Conservation (phyloP, 148 eudicot species). For the Pharnaceum exiguum region DNA sequence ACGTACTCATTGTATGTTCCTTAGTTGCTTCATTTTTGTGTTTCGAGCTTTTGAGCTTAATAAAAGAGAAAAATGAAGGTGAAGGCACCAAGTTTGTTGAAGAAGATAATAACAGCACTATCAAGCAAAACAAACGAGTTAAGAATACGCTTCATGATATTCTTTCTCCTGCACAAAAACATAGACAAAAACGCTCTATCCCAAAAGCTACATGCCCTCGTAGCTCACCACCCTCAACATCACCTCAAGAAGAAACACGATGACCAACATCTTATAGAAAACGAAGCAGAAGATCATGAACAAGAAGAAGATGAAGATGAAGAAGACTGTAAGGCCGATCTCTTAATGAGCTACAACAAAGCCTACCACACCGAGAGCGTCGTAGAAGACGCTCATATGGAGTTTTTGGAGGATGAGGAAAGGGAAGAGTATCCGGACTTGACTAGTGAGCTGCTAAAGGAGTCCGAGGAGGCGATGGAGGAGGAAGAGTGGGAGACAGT, state of each 20-base stretch:
- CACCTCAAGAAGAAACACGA: constrained; percentile 13
- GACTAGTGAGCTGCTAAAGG: constrained; percentile 17
- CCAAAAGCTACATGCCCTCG: constrained; percentile 25
- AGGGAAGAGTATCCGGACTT: neutral
- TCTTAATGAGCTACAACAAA: constrained; percentile 15
- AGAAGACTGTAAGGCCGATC: neutral
- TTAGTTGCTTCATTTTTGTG: neutral
- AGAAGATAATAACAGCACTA: constrained; percentile 31
- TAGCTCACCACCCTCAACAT: constrained; percentile 8
- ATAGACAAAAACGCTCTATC: constrained; percentile 13
- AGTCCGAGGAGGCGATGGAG: constrained; percentile 18
- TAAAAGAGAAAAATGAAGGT: constrained; percentile 10
- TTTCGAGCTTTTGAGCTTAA: neutral
- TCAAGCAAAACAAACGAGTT: constrained; percentile 32
- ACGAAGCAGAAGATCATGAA: neutral
- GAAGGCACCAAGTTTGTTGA: constrained; percentile 24
- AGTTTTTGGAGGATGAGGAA: constrained; percentile 2
- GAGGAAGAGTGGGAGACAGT: constrained; percentile 1
- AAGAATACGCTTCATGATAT: constrained; percentile 36
- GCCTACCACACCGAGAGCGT: neutral
- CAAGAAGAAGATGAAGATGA: neutral
- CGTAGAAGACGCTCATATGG: neutral
- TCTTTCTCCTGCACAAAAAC: constrained; percentile 33
- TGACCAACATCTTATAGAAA: neutral
- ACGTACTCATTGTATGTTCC: no score